Evolutionary conservation across 805 yeast species (phyloP).

Genomic region (Suhomyces faveliae): DNA sequence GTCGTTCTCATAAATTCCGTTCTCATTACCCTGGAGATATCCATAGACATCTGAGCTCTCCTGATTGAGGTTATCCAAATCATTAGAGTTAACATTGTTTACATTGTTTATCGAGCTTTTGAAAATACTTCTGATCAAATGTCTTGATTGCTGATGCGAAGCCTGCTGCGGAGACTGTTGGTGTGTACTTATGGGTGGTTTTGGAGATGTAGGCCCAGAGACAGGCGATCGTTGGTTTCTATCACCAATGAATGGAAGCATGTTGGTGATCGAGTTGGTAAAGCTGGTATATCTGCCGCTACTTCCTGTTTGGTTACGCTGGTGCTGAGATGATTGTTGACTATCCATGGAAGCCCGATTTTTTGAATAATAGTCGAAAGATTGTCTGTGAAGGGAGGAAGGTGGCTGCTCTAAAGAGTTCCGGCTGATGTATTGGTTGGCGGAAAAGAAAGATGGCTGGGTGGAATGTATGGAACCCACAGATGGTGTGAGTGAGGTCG

Average conservation of each 20-base stretch:
- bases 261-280: conserved; percentile 37
- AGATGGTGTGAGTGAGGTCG: conserved; percentile 43
- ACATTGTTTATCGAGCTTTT: conserved; percentile 10
- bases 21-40: neutral
- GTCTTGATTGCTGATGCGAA: conserved; percentile 21
- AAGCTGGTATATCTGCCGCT: conserved; percentile 31
- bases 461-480: conserved; percentile 39
- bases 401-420: conserved; percentile 39
- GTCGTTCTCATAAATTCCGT: neutral
- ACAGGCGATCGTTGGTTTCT: conserved; percentile 21
- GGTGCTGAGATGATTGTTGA: conserved; percentile 20
- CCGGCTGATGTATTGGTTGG: conserved; percentile 40
- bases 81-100: conserved; percentile 1
- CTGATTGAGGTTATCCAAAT: neutral
- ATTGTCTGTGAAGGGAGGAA: conserved; percentile 25
- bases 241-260: conserved; percentile 43
- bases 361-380: conserved; percentile 33
- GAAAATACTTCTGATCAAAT: conserved; percentile 23
- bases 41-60: neutral
- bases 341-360: conserved; percentile 32
- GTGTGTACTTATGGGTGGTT: conserved; percentile 8
- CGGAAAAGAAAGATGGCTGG: conserved; percentile 44
- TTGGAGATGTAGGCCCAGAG: conserved; percentile 19
- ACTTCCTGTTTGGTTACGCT: conserved; percentile 7
- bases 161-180: conserved; percentile 12